Percentiles rank a stretch among this genome's conserved stretches.
Conservation (phyloP, 805 yeast species). For the Metschnikowia aberdeeniae region DNA sequence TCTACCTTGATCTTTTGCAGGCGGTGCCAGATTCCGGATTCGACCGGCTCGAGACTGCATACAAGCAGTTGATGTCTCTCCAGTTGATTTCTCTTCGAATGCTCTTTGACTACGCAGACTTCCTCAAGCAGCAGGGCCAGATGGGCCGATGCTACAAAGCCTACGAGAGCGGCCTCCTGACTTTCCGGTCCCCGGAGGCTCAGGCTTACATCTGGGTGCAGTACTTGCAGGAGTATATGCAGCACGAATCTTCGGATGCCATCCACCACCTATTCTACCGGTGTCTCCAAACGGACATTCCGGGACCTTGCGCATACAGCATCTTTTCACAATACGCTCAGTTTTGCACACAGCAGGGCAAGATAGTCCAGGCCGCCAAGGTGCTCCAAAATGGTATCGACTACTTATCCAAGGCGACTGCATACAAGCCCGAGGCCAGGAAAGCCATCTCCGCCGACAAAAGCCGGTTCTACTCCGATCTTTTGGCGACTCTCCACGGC, state of each 20-base stretch:
- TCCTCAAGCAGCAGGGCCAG: constrained; percentile 46
- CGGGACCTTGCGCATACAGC: constrained; percentile 42
- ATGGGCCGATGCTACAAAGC: constrained; percentile 52
- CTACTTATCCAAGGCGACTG: constrained; percentile 8
- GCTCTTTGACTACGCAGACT: constrained; percentile 62
- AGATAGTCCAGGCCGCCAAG: constrained; percentile 41
- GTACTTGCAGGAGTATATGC: constrained; percentile 53
- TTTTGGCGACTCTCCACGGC: not conserved
- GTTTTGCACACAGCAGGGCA: constrained; percentile 57
- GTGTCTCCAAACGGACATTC: constrained; percentile 45
- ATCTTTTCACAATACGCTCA: constrained; percentile 54
- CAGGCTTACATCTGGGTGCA: constrained; percentile 65
- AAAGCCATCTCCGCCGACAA: constrained; percentile 16
- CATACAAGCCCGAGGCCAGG: constrained; percentile 5
- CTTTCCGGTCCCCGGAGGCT: constrained; percentile 55
- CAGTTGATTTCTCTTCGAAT: constrained; percentile 67
- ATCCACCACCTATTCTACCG: constrained; percentile 74
- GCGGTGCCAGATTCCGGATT: constrained; percentile 40
- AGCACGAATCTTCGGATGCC: constrained; percentile 17
- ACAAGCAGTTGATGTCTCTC: constrained; percentile 31
- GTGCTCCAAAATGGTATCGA: constrained; percentile 19
- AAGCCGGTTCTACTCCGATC: constrained; percentile 17
- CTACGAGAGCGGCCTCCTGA: constrained; percentile 63
- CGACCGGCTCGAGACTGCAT: constrained; percentile 22
- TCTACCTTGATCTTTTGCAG: constrained; percentile 68